Evolutionary conservation across 345 rosid genomes (phyloP).

Genomic region (Tarenaya hassleriana): DNA sequence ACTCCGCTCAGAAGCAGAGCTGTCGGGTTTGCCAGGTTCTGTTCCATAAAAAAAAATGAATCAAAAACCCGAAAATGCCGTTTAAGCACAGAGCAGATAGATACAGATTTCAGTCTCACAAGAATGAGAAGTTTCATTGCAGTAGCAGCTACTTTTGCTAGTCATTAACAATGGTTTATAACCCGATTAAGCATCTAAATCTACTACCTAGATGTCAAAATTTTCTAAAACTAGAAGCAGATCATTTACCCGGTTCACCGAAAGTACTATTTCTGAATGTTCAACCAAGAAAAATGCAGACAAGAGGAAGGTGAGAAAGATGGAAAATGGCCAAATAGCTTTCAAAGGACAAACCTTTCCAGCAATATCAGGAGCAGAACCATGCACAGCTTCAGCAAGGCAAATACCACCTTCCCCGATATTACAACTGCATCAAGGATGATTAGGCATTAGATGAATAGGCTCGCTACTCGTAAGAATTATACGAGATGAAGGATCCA

Average conservation of each 20-base stretch:
- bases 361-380: constrained; percentile 99
- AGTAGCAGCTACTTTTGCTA: too few species aligned
- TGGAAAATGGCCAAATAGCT: neutral
- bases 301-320: too few species aligned
- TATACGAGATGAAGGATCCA: neutral
- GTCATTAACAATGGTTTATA: too few species aligned
- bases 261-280: too few species aligned
- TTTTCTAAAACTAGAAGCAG: too few species aligned
- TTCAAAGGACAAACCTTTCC: constrained; percentile 65
- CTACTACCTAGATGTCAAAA: too few species aligned
- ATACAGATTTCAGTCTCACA: too few species aligned
- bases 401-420: constrained; percentile 98
- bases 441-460: constrained; percentile 12
- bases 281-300: neutral
- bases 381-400: constrained; percentile 99
- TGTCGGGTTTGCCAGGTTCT: constrained; percentile 96
- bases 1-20: constrained; percentile 85
- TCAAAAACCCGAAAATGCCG: neutral
- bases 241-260: too few species aligned
- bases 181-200: too few species aligned
- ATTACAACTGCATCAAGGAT: constrained; percentile 58
- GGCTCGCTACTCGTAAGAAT: neutral
- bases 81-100: neutral
- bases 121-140: too few species aligned
- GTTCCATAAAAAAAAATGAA: neutral